These are phyloP conservation scores for Haplosporangium sp. DNA, from an alignment of 371 early-diverging fungal genomes.

Conservation along the genomic window DNA sequence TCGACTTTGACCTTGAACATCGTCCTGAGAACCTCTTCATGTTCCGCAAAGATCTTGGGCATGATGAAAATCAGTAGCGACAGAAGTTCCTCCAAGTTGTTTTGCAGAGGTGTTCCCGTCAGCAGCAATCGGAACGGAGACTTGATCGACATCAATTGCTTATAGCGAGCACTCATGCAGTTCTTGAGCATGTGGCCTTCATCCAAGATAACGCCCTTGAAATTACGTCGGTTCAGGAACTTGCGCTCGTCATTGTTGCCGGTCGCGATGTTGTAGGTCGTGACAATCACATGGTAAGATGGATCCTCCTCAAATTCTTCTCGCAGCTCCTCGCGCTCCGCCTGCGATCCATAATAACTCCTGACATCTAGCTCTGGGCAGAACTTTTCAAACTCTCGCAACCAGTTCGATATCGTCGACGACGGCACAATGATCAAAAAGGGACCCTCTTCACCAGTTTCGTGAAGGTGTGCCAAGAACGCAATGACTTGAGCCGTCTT, in stretches of 20 bases:
- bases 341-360: constrained; percentile 79
- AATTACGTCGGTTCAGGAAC: constrained; percentile 69
- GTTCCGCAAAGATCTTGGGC: constrained; percentile 84
- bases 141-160: constrained; percentile 77
- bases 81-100: constrained; percentile 84
- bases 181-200: constrained; percentile 97
- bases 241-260: constrained; percentile 77
- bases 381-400: constrained; percentile 84
- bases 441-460: constrained; percentile 71
- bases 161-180: constrained; percentile 83
- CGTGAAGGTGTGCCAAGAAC: constrained; percentile 77
- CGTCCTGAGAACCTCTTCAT: constrained; percentile 63
- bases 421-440: constrained; percentile 91
- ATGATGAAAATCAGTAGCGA: constrained; percentile 94
- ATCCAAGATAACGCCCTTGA: constrained; percentile 86
- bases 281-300: constrained; percentile 58
- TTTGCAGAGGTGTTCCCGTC: constrained; percentile 90
- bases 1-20: constrained; percentile 66
- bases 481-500: constrained; percentile 97
- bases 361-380: constrained; percentile 75
- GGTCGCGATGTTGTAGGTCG: constrained; percentile 78
- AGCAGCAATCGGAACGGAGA: constrained; percentile 77
- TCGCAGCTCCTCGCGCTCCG: constrained; percentile 71
- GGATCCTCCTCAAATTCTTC: constrained; percentile 56
- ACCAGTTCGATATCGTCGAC: constrained; percentile 92